Evolutionary conservation across 192 early-diverging fungal species (phyloP).

Genomic region (Chytriomyces sp.): DNA sequence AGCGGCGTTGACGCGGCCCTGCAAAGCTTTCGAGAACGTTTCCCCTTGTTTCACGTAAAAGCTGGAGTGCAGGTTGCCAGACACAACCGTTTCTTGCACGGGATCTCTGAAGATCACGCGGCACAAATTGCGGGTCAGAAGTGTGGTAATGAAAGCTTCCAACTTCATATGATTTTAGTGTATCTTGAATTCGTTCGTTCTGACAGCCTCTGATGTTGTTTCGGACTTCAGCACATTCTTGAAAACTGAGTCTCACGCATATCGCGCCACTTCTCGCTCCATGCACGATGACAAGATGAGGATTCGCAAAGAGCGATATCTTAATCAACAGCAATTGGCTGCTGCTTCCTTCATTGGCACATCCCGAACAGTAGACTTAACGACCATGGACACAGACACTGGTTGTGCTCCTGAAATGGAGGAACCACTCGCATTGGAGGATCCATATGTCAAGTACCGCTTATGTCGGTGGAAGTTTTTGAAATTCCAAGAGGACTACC

Average conservation of each 20-base stretch:
- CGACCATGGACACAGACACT: background rate
- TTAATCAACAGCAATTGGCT: background rate
- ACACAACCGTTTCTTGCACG: conserved; percentile 39
- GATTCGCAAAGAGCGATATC: background rate
- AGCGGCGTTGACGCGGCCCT: background rate
- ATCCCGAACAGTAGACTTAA: too few species aligned
- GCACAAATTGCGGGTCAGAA: background rate
- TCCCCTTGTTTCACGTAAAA: conserved; percentile 66
- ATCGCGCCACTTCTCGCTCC: background rate
- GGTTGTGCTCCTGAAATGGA: background rate
- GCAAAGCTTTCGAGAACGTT: conserved; percentile 42
- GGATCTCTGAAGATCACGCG: background rate
- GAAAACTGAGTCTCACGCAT: background rate
- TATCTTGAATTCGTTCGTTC: background rate
- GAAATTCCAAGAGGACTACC: conserved; percentile 69
- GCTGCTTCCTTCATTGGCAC: too few species aligned
- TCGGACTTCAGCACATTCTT: background rate
- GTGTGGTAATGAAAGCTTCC: background rate
- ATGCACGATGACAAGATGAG: background rate
- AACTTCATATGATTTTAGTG: background rate
- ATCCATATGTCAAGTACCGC: background rate
- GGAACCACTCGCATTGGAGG: background rate
- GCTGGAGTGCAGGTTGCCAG: conserved; percentile 47
- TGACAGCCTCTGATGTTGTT: background rate
- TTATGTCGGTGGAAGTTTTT: conserved; percentile 62